Conservation (phyloP, 345 rosid genomes). For the Dipteronia sinensis region DNA sequence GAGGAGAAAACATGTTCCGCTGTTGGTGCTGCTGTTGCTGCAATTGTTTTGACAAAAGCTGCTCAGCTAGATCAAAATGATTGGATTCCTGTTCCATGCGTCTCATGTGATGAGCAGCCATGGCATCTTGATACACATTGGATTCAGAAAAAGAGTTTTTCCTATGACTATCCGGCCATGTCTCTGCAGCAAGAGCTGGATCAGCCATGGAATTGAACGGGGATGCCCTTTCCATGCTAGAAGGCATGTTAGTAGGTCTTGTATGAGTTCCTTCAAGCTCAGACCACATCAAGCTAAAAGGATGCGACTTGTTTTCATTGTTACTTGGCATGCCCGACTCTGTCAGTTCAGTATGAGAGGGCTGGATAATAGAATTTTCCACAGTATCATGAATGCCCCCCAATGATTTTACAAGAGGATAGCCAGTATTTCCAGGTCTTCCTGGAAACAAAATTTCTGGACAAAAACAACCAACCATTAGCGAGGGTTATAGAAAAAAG, state of each 20-base stretch:
- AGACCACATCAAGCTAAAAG: constrained; percentile 64
- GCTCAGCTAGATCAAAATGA: constrained; percentile 50
- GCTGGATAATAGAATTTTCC: constrained; percentile 24
- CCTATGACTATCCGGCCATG: constrained; percentile 48
- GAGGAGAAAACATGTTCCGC: constrained; percentile 44
- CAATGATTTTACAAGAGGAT: constrained; percentile 34
- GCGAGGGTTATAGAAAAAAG: background rate
- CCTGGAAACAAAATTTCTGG: constrained; percentile 75
- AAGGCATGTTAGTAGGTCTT: constrained; percentile 40
- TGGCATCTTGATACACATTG: constrained; percentile 40
- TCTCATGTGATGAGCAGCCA: constrained; percentile 40
- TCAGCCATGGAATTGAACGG: constrained; percentile 40
- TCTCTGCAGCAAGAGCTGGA: constrained; percentile 36
- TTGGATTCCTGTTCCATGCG: constrained; percentile 46
- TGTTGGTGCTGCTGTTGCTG: constrained; percentile 55
- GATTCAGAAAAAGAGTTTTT: constrained; percentile 39
- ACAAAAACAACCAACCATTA: constrained; percentile 18
- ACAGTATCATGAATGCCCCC: constrained; percentile 26
- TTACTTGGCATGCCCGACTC: constrained; percentile 37
- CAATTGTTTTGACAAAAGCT: constrained; percentile 48
- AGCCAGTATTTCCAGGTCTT: constrained; percentile 47
- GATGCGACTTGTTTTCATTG: constrained; percentile 52
- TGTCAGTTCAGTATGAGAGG: constrained; percentile 33
- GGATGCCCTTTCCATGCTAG: constrained; percentile 31
- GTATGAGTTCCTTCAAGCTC: constrained; percentile 55